Base-by-base conservation (phyloP, 73 alveolate genomes). In the Paramecium bursaria region DNA sequence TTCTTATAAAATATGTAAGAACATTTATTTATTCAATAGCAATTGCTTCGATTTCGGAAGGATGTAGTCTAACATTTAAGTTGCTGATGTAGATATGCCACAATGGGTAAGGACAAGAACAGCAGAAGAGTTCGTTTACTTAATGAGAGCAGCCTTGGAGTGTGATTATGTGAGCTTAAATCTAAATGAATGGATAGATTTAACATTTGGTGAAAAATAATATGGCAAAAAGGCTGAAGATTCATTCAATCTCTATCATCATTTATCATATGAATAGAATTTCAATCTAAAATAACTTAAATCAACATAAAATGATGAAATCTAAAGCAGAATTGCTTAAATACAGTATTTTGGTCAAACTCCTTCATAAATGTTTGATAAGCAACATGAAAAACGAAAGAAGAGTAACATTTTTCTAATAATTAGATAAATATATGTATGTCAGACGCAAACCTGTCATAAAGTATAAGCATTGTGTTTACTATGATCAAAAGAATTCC, bases 261-360 rank as follows among this genome's bases (percentile, higher is more conserved):
- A 74, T 35, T n/a, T 90, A 10, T 89, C 98, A 23, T 96, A 96
- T 74, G 98, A 96, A 51, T 92, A 67, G 67, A 88, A 88, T 51
- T 79, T 91, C 44, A 92, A 92, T 52, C 85, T 92, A 30, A 95
- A 94, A 50, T 60, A 88, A 47, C 82, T 86, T 54, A 51, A 82
- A 53, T 92, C 77, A 30, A 86, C 75, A 23, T 57, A 53, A 47
- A 49, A 90, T 86, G 85, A 85, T 75, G 75, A 88, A 60, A 85
- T 92, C 49, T 96, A 91, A n/a, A n/a, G n/a, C n/a, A n/a, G n/a
- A 75, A 74, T 91, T 61, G 85, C 85, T 52, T 92, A 94, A 75
- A 87, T 86, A 5, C 87, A 90, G 53, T 94, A 96, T 91, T 96
- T 87, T 85, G 99, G 99, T 23, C 90, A 93, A 75, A 92, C 98